phyloP scores from a whole-genome alignment of 371 early-diverging fungal species.

The Choanephora cucurbitarum region DNA sequence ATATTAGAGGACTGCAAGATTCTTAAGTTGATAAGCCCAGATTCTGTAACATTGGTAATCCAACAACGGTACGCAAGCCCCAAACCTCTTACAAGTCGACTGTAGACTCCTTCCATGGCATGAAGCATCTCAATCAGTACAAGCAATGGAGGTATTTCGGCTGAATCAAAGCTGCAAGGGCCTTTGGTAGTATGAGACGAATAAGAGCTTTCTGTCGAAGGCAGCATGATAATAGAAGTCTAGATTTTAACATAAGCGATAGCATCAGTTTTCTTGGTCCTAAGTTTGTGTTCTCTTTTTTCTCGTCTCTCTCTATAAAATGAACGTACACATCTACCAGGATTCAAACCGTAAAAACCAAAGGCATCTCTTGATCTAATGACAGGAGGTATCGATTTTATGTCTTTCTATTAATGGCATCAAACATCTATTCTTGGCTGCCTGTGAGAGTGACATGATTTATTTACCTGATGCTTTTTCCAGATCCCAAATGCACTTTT shows the following conservation, averaged over 20 bases:
- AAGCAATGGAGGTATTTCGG: slow-evolving; percentile 50
- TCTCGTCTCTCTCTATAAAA: background rate
- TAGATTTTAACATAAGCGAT: background rate
- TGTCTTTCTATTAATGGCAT: background rate
- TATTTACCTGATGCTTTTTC: slow-evolving; percentile 14
- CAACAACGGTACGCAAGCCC: slow-evolving; percentile 56
- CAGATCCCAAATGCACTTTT: slow-evolving; percentile 37
- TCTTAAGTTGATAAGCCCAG: slow-evolving; percentile 45
- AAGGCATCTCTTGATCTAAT: slow-evolving; percentile 45
- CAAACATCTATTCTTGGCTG: too few relatives aligned
- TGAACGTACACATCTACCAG: slow-evolving; percentile 39
- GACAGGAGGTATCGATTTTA: slow-evolving; percentile 13
- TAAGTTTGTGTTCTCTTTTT: too few relatives aligned
- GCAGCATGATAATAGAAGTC: slow-evolving; percentile 48
- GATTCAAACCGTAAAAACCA: slow-evolving; percentile 41
- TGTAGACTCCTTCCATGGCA: slow-evolving; percentile 56
- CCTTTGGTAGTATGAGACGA: slow-evolving; percentile 45
- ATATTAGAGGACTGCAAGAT: slow-evolving; percentile 54
- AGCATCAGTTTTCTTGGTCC: too few relatives aligned
- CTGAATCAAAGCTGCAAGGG: slow-evolving; percentile 47
- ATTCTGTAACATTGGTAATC: slow-evolving; percentile 39
- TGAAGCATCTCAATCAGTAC: slow-evolving; percentile 55
- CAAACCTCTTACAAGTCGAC: slow-evolving; percentile 57
- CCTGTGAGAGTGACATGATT: too few relatives aligned
- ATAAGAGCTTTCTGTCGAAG: slow-evolving; percentile 58